Evolutionary conservation across 2,329 filamentous ascomycete genomes (phyloP).

Genomic region (Epicoccum nigrum): DNA sequence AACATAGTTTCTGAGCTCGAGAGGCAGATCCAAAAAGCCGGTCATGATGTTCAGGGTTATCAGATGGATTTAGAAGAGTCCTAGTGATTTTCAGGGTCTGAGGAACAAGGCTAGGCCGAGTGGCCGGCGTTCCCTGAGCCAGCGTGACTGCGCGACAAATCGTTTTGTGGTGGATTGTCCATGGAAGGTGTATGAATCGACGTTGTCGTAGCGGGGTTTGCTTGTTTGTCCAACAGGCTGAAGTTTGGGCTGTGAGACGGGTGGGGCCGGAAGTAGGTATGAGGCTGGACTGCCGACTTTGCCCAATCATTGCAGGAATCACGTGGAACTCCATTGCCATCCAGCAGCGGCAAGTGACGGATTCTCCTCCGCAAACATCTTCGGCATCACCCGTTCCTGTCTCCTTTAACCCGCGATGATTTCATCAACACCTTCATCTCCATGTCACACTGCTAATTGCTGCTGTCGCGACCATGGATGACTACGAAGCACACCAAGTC

Average conservation of each 20-base stretch:
- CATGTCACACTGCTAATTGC: background rate
- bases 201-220: slow-evolving; percentile 1
- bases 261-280: slow-evolving; percentile 13
- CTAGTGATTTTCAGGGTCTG: slow-evolving; percentile 17
- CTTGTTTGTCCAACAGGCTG: slow-evolving; percentile 10
- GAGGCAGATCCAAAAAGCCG: slow-evolving; percentile 38
- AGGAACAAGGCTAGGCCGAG: slow-evolving; percentile 15
- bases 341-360: slow-evolving; percentile 5
- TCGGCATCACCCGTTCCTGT: background rate
- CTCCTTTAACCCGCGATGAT: background rate
- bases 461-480: slow-evolving; percentile 31
- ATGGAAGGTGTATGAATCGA: slow-evolving; percentile 8
- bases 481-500: slow-evolving; percentile 34
- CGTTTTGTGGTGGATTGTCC: slow-evolving; percentile 9
- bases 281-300: slow-evolving; percentile 14
- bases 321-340: slow-evolving; percentile 4
- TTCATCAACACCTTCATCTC: background rate
- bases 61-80: slow-evolving; percentile 18
- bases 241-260: slow-evolving; percentile 17
- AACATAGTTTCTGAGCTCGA: slow-evolving; percentile 38
- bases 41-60: slow-evolving; percentile 26
- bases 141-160: slow-evolving; percentile 15
- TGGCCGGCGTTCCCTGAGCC: slow-evolving; percentile 7
- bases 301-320: slow-evolving; percentile 9
- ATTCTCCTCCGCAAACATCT: background rate